Base-by-base conservation (phyloP, 2,329 filamentous ascomycete species). In the Calonectria pteridis region DNA sequence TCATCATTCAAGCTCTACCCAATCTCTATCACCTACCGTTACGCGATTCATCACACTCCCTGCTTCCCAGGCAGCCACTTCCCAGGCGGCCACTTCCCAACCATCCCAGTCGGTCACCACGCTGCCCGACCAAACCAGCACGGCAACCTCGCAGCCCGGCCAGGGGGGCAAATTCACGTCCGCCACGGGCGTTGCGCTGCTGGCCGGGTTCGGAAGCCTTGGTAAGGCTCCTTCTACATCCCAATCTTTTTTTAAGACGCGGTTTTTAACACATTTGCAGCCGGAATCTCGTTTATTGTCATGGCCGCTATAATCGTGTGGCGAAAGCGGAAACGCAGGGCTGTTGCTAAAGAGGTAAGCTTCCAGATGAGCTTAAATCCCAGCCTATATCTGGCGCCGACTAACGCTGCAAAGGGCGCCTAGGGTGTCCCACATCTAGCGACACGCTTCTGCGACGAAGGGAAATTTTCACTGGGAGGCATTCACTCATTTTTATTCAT, bases 281-380 rank as follows among this genome's bases (percentile, higher is more conserved):
- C 65, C 14, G 65, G 33, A 9, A 4, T 67, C 3, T 58, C 65
- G 18, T 11, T 58, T 13, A 6, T 67, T 7, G 26, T 13, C 13
- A 67, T 67, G 49, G 65, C 50, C 9, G 40, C 35, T 28, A 55
- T 67, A 3, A 67, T 67, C 7, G 23, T 67, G 35, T 67, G 65
- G 65, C 49, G 65, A 5, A 67, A 58, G 16, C 49, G 50, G 26
- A 67, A 51, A 18, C 64, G 49, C 23, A 46, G 37, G 7, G 59
- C 18, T 23, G 26, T 23, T 18, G n/a, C 55, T 16, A 62, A 62
- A 40, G 55, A 62, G 31, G 55, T 62, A 40, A 11, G 51, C 29
- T 18, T 40, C 37, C 23, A 28, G 6, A 5, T 20, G 43, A 46
- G 43, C 43, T 46, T 46, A 46, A 46, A 46, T 13, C 43, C 43